Percentiles rank a stretch among this genome's conserved stretches.
phyloP scores from a whole-genome alignment of 2,329 filamentous ascomycete genomes.

The Phyllosticta capitalensis region DNA sequence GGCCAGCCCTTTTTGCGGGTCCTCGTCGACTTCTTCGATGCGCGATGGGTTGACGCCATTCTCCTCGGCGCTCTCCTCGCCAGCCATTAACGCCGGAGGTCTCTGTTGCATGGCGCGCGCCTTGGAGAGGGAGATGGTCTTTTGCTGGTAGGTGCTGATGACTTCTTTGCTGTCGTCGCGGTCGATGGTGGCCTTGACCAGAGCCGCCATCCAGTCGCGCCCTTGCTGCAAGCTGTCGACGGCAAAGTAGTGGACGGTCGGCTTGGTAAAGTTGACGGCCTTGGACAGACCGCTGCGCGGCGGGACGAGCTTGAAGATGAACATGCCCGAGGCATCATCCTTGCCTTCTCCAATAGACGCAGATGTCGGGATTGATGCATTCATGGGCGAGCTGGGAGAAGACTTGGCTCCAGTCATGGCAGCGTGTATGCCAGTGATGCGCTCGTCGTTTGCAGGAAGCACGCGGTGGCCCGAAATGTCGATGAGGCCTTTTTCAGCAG shows the following conservation, averaged over 20 bases:
- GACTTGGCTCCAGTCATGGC: slow-evolving; percentile 79
- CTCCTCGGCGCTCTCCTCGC: slow-evolving; percentile 28
- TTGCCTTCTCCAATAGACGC: slow-evolving; percentile 27
- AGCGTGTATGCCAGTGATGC: slow-evolving; percentile 81
- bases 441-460: slow-evolving; percentile 86
- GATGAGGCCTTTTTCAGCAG: slow-evolving; percentile 88
- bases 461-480: slow-evolving; percentile 97
- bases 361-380: slow-evolving; percentile 29
- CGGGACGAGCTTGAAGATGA: slow-evolving; percentile 96
- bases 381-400: slow-evolving; percentile 49
- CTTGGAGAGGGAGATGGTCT: slow-evolving; percentile 87
- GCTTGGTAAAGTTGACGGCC: slow-evolving; percentile 95
- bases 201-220: slow-evolving; percentile 91
- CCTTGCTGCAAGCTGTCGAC: slow-evolving; percentile 84
- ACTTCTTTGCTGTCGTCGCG: slow-evolving; percentile 69
- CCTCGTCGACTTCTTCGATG: slow-evolving; percentile 26
- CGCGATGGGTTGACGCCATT: slow-evolving; percentile 18
- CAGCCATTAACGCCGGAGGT: slow-evolving; percentile 74
- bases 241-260: slow-evolving; percentile 94
- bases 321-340: slow-evolving; percentile 57
- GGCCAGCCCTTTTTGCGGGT: slow-evolving; percentile 27
- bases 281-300: slow-evolving; percentile 78
- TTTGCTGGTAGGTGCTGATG: slow-evolving; percentile 90
- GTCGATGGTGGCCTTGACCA: slow-evolving; percentile 99
- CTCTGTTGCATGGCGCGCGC: slow-evolving; percentile 80